These are phyloP conservation scores for Diaporthe citrichinensis DNA, from an alignment of 2,329 filamentous ascomycete species.

Conservation along the genomic window DNA sequence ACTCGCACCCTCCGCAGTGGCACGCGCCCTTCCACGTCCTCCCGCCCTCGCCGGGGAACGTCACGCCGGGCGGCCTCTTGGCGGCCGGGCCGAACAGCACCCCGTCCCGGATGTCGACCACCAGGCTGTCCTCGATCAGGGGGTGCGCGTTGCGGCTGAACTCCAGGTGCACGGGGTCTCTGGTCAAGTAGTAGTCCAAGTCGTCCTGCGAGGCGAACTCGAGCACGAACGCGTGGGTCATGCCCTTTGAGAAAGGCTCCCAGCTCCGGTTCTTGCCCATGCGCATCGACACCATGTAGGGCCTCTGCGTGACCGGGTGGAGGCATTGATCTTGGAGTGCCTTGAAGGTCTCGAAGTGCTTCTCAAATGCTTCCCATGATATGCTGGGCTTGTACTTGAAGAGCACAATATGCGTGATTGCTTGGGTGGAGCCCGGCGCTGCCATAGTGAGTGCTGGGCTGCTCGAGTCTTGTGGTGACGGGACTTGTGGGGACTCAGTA, in stretches of 20 bases:
- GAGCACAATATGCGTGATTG: slow-evolving; percentile 19
- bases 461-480: background rate
- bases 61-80: slow-evolving; percentile 2
- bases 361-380: slow-evolving; percentile 12
- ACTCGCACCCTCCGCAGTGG: slow-evolving; percentile 14
- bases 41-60: slow-evolving; percentile 5
- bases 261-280: slow-evolving; percentile 26
- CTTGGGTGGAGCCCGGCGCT: background rate
- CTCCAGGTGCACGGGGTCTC: slow-evolving; percentile 21
- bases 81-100: slow-evolving; percentile 12
- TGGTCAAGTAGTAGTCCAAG: slow-evolving; percentile 12
- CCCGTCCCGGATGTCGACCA: slow-evolving; percentile 8
- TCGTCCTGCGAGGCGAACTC: slow-evolving; percentile 22
- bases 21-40: slow-evolving; percentile 27
- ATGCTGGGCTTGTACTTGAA: slow-evolving; percentile 27
- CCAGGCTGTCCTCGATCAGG: slow-evolving; percentile 21
- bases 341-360: slow-evolving; percentile 20
- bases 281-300: slow-evolving; percentile 19
- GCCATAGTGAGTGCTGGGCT: background rate
- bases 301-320: slow-evolving; percentile 18
- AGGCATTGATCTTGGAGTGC: slow-evolving; percentile 5
- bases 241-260: slow-evolving; percentile 18
- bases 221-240: slow-evolving; percentile 16
- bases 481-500: background rate
- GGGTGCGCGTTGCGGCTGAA: slow-evolving; percentile 23